Base-by-base conservation (phyloP, 2,329 filamentous ascomycete species). In the Xylaria sp. region DNA sequence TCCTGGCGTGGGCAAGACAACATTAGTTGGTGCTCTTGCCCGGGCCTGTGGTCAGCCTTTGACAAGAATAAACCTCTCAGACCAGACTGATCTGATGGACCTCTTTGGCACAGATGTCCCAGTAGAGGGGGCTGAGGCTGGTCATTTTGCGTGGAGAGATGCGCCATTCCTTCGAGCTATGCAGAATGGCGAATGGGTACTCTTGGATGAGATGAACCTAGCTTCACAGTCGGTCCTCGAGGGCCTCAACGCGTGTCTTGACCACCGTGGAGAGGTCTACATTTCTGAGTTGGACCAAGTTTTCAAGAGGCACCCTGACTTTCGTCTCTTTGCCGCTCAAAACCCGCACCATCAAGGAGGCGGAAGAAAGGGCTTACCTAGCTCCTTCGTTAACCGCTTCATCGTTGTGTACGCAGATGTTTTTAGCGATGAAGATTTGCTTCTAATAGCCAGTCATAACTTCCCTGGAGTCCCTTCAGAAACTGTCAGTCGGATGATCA, bases 331-430 rank as follows among this genome's bases (percentile, higher is more conserved):
- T 72, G 95, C 96, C 13, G 93, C 95, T 0, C 95, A 99, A 74
- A 99, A 99, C 73, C 95, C 95, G 8, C 95, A 99, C 76, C 92
- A 97, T 71, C 95, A 99, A 77, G 95, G 95, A 59, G 94, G 95
- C 65, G 95, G 95, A 9, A 87, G 95, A 69, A 99, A 99, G 77
- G 95, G 95, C 38, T 80, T 99, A 35, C 95, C 95, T 1, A 91
- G 90, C 59, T 98, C 95, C 1, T 99, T 99, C 71, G 95, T 99
- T 64, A 98, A 99, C 75, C 90, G 96, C 46, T 99, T 99, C 75
- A 95, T 96, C 37, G 94, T 99, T 17, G 96, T 99, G 0, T 98
- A 98, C 77, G 93, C 95, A 60, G 95, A 99, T 72, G 86, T 93
- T 4, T 95, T 99, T 74, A 90, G 85, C 15, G 83, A 90, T 25